Evolutionary conservation across 768 basidiomycete species (phyloP), one percentile per base, ranked within the genome.

Genomic region (Rossbeevera mucosa): DNA sequence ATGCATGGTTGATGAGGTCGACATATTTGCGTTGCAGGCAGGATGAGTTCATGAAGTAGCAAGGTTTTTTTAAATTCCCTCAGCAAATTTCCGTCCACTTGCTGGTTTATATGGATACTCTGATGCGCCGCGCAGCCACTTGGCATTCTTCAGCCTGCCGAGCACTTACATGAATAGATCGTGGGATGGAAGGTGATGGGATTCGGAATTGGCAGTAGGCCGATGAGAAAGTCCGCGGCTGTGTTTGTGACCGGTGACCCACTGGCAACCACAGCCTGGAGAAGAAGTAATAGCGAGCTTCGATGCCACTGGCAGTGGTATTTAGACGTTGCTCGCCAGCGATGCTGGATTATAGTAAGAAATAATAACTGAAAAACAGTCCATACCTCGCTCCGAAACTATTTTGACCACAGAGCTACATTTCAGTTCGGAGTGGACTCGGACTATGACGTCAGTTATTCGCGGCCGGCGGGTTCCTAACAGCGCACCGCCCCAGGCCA

Each of bases 11-110:
- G 26, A 73, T 68, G 14, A 73, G 66, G 33, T 72, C 71, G 25
- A 71, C 59, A 53, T 62, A 72, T 51, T 72, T 73, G 49, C 71
- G 63, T 31, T 53, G 60, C 22, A 61, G 1, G 20, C 30, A 46
- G 30, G 52, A 0, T 2, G 51, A 9, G 57, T 59, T 63, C 8
- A 13, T 22, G 43, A 30, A 4, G 21, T 7, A n/a, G 13, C 18
- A 2, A n/a, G n/a, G 36, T n/a, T n/a, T 36, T 8, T 25, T 43
- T 43, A 43, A n/a, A n/a, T 14, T 8, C 4, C 24, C 24, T 43
- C 16, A 8, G 16, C 16, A 43, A n/a, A 16, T 36, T n/a, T n/a
- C 8, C 8, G 6, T 43, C 41, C 24, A 43, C 22, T 24, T 25
- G 42, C 14, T 43, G 3, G 4, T 36, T 36, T 36, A 36, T 36